Percentiles rank a stretch among this genome's conserved stretches.
These are phyloP conservation scores for Hymenoscyphus infarciens DNA, from an alignment of 2,329 filamentous ascomycete genomes.

Conservation along the genomic window DNA sequence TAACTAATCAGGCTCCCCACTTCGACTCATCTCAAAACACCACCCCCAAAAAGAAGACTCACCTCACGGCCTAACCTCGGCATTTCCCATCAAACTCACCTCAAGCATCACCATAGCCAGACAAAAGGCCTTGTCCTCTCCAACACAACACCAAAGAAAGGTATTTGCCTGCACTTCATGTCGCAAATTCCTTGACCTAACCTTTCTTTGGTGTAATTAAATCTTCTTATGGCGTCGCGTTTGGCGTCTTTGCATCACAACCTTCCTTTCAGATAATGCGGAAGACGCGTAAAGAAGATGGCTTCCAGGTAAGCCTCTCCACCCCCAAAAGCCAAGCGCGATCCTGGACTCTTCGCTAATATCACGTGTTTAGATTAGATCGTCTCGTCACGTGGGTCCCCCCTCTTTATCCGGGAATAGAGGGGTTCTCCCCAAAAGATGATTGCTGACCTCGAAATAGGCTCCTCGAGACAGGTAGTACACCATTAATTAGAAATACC, in stretches of 20 bases:
- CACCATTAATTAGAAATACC: constrained; percentile 90
- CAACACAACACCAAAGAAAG: not conserved
- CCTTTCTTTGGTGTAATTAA: not conserved
- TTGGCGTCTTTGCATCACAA: constrained; percentile 16
- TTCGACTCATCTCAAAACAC: not conserved
- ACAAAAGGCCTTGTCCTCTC: not conserved
- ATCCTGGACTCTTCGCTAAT: constrained; percentile 21
- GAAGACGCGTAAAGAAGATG: constrained; percentile 30
- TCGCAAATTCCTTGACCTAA: constrained; percentile 7
- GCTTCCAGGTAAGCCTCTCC: constrained; percentile 35
- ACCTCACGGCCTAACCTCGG: not conserved
- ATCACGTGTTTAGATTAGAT: constrained; percentile 59
- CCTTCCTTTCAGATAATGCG: constrained; percentile 25
- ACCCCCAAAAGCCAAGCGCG: not conserved
- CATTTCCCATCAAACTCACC: not conserved
- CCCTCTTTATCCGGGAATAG: too few relatives aligned
- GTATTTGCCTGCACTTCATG: not conserved
- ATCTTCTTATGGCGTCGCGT: not conserved
- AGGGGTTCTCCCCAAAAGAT: not conserved
- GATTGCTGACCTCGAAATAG: constrained; percentile 44
- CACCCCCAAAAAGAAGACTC: not conserved
- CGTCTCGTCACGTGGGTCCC: constrained; percentile 78
- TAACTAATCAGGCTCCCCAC: not conserved
- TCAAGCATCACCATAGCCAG: not conserved
- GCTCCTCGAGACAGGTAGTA: constrained; percentile 95